Conservation (phyloP, 2,329 filamentous ascomycete species). For the Trichoderma sp. region DNA sequence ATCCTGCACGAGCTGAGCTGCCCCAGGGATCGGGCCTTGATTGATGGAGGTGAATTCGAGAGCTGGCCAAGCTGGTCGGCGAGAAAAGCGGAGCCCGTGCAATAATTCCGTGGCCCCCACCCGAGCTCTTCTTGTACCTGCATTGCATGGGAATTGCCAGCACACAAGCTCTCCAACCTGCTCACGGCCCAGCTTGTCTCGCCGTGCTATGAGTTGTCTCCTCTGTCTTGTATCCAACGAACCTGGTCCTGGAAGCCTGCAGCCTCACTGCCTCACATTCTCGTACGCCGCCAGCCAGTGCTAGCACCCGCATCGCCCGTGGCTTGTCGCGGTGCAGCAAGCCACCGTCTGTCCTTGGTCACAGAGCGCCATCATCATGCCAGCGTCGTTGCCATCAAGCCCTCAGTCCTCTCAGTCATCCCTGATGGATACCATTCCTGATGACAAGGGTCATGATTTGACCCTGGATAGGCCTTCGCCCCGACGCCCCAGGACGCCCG, state of each 20-base stretch:
- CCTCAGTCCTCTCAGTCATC: not conserved
- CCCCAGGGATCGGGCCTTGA: not conserved
- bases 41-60: not conserved
- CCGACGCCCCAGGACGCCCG: slow-evolving; percentile 42
- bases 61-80: not conserved
- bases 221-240: not conserved
- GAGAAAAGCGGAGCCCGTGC: not conserved
- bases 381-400: not conserved
- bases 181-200: not conserved
- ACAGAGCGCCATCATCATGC: not conserved
- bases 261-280: not conserved
- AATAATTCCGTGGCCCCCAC: not conserved
- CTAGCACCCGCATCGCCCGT: not conserved
- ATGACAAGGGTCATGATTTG: not conserved
- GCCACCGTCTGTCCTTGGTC: not conserved
- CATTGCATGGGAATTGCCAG: slow-evolving; percentile 14
- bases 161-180: not conserved
- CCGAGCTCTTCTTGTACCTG: slow-evolving; percentile 11
- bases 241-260: not conserved
- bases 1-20: slow-evolving; percentile 12
- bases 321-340: not conserved
- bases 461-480: slow-evolving; percentile 41
- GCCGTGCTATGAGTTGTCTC: not conserved
- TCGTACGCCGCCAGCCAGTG: not conserved
- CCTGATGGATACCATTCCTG: not conserved